Conservation (phyloP, 306 rosid species). For the Lagenaria siceraria region DNA sequence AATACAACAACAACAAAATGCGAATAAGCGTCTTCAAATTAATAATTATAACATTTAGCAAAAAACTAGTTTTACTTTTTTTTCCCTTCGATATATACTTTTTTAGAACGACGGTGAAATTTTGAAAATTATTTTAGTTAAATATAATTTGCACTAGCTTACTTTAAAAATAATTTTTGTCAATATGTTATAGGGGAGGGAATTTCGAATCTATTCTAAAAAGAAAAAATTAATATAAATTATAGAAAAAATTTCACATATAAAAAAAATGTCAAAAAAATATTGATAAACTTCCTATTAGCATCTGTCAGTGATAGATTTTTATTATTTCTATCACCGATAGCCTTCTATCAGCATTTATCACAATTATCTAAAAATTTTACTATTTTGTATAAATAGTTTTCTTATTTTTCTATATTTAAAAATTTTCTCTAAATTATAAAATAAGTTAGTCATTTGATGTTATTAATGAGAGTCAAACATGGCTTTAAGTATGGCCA, state of each 20-base stretch:
- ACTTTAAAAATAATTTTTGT: background rate
- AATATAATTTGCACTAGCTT: background rate
- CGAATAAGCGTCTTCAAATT: background rate
- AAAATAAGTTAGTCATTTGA: background rate
- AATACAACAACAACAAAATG: background rate
- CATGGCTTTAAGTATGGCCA: background rate
- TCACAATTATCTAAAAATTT: too few species aligned
- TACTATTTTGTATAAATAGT: too few species aligned
- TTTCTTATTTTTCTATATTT: too few species aligned
- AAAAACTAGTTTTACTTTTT: too few species aligned
- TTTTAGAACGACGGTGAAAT: background rate
- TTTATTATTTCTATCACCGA: too few species aligned
- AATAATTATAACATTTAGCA: background rate
- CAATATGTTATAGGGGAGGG: background rate
- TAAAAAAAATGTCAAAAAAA: too few species aligned
- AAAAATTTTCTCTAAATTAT: background rate
- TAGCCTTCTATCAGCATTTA: too few species aligned
- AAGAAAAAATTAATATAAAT: background rate
- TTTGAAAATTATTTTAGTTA: background rate
- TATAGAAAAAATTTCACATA: background rate
- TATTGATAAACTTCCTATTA: too few species aligned
- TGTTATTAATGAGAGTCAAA: background rate
- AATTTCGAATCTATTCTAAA: background rate
- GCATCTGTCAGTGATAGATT: too few species aligned
- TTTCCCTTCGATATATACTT: background rate